phyloP scores from a whole-genome alignment of 345 rosid species.

The Brassica incana region DNA sequence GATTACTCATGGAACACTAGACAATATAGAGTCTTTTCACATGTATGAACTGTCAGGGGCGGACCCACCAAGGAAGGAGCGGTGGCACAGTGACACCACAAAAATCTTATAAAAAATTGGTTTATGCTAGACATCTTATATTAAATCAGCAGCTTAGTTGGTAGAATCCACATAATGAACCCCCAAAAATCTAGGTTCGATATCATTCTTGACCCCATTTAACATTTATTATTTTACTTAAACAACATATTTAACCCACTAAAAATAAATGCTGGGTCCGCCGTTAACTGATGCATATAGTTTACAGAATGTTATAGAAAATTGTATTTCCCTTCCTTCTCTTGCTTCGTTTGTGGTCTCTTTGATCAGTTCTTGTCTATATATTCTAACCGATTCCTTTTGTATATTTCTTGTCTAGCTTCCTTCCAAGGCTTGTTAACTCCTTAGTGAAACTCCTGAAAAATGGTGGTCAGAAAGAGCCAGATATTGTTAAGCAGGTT shows the following conservation, averaged over 20 bases:
- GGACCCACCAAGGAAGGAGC: no score
- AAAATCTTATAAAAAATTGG: no score
- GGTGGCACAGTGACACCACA: no score
- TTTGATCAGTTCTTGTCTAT: not conserved
- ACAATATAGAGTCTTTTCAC: not conserved
- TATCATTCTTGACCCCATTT: no score
- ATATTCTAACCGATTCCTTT: not conserved
- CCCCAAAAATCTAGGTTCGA: no score
- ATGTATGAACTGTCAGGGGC: no score
- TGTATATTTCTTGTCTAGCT: constrained; percentile 44
- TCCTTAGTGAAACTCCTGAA: constrained; percentile 58
- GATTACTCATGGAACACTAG: not conserved
- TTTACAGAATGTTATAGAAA: not conserved
- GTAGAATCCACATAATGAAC: no score
- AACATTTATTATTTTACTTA: no score
- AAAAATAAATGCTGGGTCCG: no score
- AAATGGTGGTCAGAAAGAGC: constrained; percentile 72
- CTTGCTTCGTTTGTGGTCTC: not conserved
- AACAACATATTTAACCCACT: no score
- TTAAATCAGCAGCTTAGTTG: no score
- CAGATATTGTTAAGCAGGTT: constrained; percentile 89
- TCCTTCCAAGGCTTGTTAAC: constrained; percentile 58
- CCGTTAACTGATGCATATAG: not conserved
- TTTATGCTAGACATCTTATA: no score
- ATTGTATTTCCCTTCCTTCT: not conserved